Evolutionary conservation across 176 grass and related monocot species (phyloP).

Genomic region (Rhynchospora breviuscula): DNA sequence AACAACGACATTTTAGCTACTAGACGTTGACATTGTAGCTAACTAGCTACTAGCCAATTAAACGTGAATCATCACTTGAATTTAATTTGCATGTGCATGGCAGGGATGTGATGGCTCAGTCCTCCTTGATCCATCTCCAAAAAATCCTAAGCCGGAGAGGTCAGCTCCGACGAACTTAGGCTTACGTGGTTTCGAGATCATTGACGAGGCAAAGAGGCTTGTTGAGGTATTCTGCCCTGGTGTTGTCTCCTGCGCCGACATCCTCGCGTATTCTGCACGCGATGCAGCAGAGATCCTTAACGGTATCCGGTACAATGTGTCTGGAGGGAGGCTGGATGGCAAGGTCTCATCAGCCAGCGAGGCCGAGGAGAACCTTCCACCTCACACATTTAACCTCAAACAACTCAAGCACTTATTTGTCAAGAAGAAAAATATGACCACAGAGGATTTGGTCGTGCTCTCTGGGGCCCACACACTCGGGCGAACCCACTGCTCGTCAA

Average conservation of each 20-base stretch:
- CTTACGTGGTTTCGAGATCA: slow-evolving; percentile 34
- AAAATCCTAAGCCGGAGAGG: slow-evolving; percentile 37
- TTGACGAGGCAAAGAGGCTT: slow-evolving; percentile 31
- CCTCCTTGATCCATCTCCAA: slow-evolving; percentile 23
- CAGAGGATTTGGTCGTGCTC: slow-evolving; percentile 45
- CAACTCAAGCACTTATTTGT: slow-evolving; percentile 22
- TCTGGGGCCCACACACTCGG: slow-evolving; percentile 56
- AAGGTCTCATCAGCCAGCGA: slow-evolving; percentile 9
- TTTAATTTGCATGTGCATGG: background rate
- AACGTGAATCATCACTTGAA: background rate
- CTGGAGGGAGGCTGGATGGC: slow-evolving; percentile 26
- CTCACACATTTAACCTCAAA: background rate
- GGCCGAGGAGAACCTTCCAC: background rate
- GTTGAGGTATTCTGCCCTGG: slow-evolving; percentile 29
- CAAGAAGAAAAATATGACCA: background rate
- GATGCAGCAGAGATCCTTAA: slow-evolving; percentile 28
- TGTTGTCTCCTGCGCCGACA: slow-evolving; percentile 45
- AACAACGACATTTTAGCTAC: too few species aligned
- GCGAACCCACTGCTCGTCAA: slow-evolving; percentile 33
- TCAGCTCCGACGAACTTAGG: background rate
- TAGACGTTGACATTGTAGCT: too few species aligned
- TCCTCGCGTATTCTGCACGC: slow-evolving; percentile 33
- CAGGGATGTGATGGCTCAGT: slow-evolving; percentile 43
- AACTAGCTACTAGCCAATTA: background rate
- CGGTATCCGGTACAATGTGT: slow-evolving; percentile 7